Percentiles rank a stretch among this genome's conserved stretches.
These are phyloP conservation scores for Syzygium aqueum DNA, from an alignment of 345 rosid genomes.

Conservation along the genomic window DNA sequence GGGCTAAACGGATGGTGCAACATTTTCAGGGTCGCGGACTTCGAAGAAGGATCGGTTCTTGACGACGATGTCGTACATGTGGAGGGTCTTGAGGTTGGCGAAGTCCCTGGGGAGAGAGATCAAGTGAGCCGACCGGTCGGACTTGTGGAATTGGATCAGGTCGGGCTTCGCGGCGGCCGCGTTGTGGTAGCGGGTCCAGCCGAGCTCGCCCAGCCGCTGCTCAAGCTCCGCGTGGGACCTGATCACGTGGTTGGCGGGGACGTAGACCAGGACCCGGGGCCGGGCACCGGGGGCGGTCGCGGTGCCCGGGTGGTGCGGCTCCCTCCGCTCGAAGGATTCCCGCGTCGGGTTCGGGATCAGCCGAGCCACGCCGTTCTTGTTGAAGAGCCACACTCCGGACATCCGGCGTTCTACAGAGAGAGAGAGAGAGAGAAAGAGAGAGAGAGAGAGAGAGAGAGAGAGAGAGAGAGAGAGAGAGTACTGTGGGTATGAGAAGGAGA, in stretches of 20 bases:
- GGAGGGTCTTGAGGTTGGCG: constrained; percentile 24
- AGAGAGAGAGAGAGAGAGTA: background rate
- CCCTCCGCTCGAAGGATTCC: constrained; percentile 52
- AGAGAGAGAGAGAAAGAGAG: background rate
- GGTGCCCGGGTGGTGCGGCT: constrained; percentile 30
- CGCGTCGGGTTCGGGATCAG: constrained; percentile 42
- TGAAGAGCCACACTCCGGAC: constrained; percentile 69
- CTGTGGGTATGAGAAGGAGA: background rate
- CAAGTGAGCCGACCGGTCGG: constrained; percentile 33
- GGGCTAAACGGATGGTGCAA: background rate
- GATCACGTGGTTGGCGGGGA: constrained; percentile 49
- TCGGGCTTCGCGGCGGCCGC: constrained; percentile 13
- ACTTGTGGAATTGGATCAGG: constrained; percentile 57
- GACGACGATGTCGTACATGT: constrained; percentile 66
- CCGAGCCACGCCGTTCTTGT: constrained; percentile 54
- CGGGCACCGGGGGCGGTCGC: constrained; percentile 72
- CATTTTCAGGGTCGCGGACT: constrained; percentile 30
- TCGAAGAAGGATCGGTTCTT: constrained; percentile 52
- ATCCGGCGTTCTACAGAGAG: background rate
- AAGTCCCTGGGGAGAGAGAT: constrained; percentile 44
- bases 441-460: background rate
- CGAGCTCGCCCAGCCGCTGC: constrained; percentile 41
- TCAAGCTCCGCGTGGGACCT: constrained; percentile 40
- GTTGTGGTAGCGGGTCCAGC: constrained; percentile 53
- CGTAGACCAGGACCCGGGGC: constrained; percentile 52